Evolutionary conservation across 2,329 filamentous ascomycete genomes (phyloP), one percentile per base, ranked within the genome.

Genomic region (Botrytis tulipae): DNA sequence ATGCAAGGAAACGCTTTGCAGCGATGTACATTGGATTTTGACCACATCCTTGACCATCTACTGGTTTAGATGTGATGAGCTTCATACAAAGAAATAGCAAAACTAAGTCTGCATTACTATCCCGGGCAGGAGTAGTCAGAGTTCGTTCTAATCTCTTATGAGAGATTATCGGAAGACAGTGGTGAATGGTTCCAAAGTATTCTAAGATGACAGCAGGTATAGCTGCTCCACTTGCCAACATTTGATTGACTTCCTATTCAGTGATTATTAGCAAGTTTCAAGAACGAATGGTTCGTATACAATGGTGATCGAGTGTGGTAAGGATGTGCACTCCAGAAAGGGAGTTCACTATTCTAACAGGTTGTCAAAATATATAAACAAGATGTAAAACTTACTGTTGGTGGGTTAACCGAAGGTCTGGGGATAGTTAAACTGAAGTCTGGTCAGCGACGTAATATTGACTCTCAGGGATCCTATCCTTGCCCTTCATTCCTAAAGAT

Each of bases 41-140:
- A n/a, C 79, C 76, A 60, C 78, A 75, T 44, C 80, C 78, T 18
- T 82, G 77, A n/a, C 81, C 82, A 66, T 82, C 81, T 32, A 78
- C 77, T 6, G 83, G 80, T 48, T 79, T 79, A 37, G 80, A 82
- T 32, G 79, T 83, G 37, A 84, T 80, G 22, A 87, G 82, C 77
- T 84, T 85, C 84, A 87, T 86, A n/a, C 82, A 82, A 44, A 87
- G 78, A 74, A 85, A 85, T 22, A 87, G 80, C 51, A 86, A 79
- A 54, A 84, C 84, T 32, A 85, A 79, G 75, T 86, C 85, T 2
- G 84, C 81, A 25, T 84, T 84, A 61, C 81, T 82, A 74, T 86
- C 84, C 78, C 83, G 83, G 7, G 83, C 72, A 18, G 83, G 82
- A 70, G 84, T 83, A 14, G 81, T 79, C 42, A 85, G 80, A 62